These are phyloP conservation scores for Spathaspora passalidarum DNA, from an alignment of 805 yeast genomes.

Conservation along the genomic window DNA sequence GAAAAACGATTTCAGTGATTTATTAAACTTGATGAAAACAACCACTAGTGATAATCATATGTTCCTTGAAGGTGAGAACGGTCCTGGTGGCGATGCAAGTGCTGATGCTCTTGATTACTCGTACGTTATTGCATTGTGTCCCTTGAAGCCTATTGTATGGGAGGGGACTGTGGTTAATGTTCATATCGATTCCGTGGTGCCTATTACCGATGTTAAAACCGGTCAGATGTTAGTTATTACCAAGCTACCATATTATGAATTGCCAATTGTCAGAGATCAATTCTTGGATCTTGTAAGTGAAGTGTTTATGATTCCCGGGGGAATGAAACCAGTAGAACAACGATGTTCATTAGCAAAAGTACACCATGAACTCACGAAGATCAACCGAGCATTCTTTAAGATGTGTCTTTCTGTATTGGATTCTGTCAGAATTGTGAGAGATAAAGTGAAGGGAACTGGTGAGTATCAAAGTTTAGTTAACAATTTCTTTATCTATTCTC, in stretches of 20 bases:
- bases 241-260: conserved; percentile 59
- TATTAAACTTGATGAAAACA: conserved; percentile 16
- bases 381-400: conserved; percentile 64
- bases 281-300: conserved; percentile 60
- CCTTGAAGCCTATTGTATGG: conserved; percentile 87
- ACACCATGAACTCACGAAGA: conserved; percentile 65
- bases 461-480: conserved; percentile 75
- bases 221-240: conserved; percentile 69
- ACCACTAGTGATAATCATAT: conserved; percentile 11
- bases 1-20: conserved; percentile 25
- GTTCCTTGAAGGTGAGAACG: conserved; percentile 8
- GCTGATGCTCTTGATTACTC: conserved; percentile 34
- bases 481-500: conserved; percentile 68
- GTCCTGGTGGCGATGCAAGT: conserved; percentile 6
- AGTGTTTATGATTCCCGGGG: conserved; percentile 37
- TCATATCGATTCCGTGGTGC: conserved; percentile 38
- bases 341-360: conserved; percentile 71
- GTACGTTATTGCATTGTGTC: conserved; percentile 70
- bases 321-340: conserved; percentile 49
- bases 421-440: conserved; percentile 50
- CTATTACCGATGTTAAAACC: conserved; percentile 55
- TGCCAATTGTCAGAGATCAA: conserved; percentile 53
- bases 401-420: conserved; percentile 65
- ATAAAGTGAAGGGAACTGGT: conserved; percentile 51
- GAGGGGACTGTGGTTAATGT: conserved; percentile 72